Percentiles rank a stretch among this genome's conserved stretches.
These are phyloP conservation scores for Xylaria sp. DNA, from an alignment of 2,329 filamentous ascomycete genomes.

Conservation along the genomic window DNA sequence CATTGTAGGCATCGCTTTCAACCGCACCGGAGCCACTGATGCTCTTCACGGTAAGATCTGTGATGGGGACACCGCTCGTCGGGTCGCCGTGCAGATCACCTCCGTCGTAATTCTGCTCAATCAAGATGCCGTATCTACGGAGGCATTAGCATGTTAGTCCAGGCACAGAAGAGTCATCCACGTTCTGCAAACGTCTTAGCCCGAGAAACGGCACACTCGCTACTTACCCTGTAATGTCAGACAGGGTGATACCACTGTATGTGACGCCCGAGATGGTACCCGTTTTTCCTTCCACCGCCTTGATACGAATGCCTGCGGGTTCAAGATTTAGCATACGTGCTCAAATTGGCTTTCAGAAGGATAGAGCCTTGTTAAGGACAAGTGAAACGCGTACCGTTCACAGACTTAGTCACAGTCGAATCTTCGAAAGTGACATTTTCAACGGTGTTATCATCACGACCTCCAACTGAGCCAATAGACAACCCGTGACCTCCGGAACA, in stretches of 20 bases:
- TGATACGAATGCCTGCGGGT: slow-evolving; percentile 62
- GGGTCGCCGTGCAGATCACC: slow-evolving; percentile 54
- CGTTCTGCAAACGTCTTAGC: neutral
- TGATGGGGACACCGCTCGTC: slow-evolving; percentile 60
- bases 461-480: slow-evolving; percentile 69
- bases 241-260: slow-evolving; percentile 64
- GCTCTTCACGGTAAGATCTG: slow-evolving; percentile 59
- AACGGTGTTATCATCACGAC: slow-evolving; percentile 65
- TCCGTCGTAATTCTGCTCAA: slow-evolving; percentile 68
- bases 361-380: too few relatives aligned
- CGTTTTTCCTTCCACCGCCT: slow-evolving; percentile 63
- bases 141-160: slow-evolving; percentile 3
- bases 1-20: slow-evolving; percentile 24
- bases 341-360: neutral
- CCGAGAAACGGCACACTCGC: neutral
- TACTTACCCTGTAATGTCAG: slow-evolving; percentile 53
- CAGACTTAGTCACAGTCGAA: slow-evolving; percentile 61
- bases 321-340: neutral
- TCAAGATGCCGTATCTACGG: slow-evolving; percentile 63
- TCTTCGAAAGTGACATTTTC: slow-evolving; percentile 62
- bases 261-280: slow-evolving; percentile 64
- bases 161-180: accelerated
- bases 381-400: slow-evolving; percentile 54
- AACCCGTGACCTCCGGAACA: slow-evolving; percentile 68
- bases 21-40: slow-evolving; percentile 18